Percentiles rank a stretch among this genome's conserved stretches.
Conservation (phyloP, 371 early-diverging fungal species). For the Mucor ambiguus region DNA sequence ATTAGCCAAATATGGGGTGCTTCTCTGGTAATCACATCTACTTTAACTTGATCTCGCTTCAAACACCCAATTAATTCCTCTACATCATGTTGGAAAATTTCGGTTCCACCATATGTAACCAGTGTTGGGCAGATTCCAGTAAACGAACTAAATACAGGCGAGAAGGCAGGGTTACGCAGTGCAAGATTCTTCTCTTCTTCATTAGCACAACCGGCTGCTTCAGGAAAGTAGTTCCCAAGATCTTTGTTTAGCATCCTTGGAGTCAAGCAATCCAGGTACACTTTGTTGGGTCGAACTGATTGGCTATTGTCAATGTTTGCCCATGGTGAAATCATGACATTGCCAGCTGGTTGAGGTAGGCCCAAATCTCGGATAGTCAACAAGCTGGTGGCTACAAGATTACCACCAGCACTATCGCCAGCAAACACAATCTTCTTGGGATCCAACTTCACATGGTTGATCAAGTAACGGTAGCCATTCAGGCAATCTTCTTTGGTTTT, state of each 20-base stretch:
- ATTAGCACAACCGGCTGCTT: not conserved
- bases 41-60: conserved; percentile 27
- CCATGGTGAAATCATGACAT: conserved; percentile 45
- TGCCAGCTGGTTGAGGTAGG: conserved; percentile 12
- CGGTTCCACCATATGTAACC: conserved; percentile 32
- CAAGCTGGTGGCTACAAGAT: conserved; percentile 27
- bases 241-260: not conserved
- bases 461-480: conserved; percentile 33
- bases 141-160: conserved; percentile 28
- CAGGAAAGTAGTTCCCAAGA: conserved; percentile 1
- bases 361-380: conserved; percentile 20
- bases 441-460: conserved; percentile 30
- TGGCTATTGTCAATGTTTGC: conserved; percentile 19
- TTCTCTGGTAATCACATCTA: conserved; percentile 31
- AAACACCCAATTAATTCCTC: conserved; percentile 22
- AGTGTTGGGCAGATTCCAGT: conserved; percentile 32
- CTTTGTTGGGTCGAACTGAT: not conserved
- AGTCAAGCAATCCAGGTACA: conserved; percentile 9
- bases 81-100: conserved; percentile 35
- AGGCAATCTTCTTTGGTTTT: conserved; percentile 25
- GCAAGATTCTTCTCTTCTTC: conserved; percentile 7
- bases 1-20: conserved; percentile 37
- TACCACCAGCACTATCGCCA: conserved; percentile 48
- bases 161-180: conserved; percentile 25
- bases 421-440: conserved; percentile 37